Evolutionary conservation across 768 basidiomycete genomes (phyloP).

Genomic region (Leccinum fibrillosum): DNA sequence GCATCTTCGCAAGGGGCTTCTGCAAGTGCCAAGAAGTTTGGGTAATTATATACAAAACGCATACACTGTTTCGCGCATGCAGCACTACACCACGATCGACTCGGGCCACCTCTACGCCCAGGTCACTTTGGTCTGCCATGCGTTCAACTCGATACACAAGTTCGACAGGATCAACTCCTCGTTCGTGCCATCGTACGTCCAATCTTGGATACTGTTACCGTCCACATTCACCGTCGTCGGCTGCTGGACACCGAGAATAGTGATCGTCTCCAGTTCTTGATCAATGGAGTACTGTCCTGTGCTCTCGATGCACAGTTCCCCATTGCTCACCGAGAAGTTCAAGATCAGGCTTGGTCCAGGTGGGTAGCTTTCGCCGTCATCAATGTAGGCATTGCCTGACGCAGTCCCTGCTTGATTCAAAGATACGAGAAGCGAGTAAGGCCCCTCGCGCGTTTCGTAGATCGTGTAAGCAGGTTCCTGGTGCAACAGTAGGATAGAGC

Average conservation of each 20-base stretch:
- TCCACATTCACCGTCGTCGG: slow-evolving; percentile 42
- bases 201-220: slow-evolving; percentile 32
- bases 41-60: background rate
- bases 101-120: slow-evolving; percentile 31
- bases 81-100: background rate
- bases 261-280: slow-evolving; percentile 50
- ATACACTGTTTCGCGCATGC: background rate
- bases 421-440: slow-evolving; percentile 62
- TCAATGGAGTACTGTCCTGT: slow-evolving; percentile 31
- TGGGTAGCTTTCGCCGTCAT: slow-evolving; percentile 64
- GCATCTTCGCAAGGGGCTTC: too few species aligned
- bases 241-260: slow-evolving; percentile 52
- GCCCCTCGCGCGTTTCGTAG: slow-evolving; percentile 58
- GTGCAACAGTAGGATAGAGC: slow-evolving; percentile 64
- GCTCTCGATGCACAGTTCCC: slow-evolving; percentile 37
- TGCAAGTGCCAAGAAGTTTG: background rate
- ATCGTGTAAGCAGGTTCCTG: slow-evolving; percentile 63
- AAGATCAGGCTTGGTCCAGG: slow-evolving; percentile 50
- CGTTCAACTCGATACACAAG: slow-evolving; percentile 44
- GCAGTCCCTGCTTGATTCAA: slow-evolving; percentile 47
- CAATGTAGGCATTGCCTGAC: slow-evolving; percentile 62
- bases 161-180: slow-evolving; percentile 41
- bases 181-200: slow-evolving; percentile 39
- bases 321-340: slow-evolving; percentile 38
- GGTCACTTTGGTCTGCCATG: slow-evolving; percentile 26